phyloP scores from a whole-genome alignment of 345 rosid genomes.

The Eucalyptus virginea region DNA sequence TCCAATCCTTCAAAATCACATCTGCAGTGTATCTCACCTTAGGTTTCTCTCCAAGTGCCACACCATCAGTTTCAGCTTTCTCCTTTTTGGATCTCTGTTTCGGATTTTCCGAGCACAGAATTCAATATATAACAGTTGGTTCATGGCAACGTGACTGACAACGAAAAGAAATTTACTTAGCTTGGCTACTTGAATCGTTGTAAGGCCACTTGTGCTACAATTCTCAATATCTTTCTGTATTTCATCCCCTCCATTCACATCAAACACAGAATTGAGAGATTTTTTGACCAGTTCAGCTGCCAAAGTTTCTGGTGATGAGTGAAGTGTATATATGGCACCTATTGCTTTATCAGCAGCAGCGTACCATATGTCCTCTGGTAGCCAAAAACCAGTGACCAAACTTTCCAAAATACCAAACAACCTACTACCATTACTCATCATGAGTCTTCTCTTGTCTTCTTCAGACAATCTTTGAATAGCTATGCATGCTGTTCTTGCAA shows the following conservation, averaged over 20 bases:
- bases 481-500: slow-evolving; percentile 85
- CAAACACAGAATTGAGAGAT: slow-evolving; percentile 51
- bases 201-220: slow-evolving; percentile 10
- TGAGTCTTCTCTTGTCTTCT: slow-evolving; percentile 70
- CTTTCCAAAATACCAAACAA: slow-evolving; percentile 68
- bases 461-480: slow-evolving; percentile 82
- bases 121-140: slow-evolving; percentile 90
- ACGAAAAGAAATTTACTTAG: slow-evolving; percentile 80
- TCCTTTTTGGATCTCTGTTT: slow-evolving; percentile 63
- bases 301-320: slow-evolving; percentile 83
- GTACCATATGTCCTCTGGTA: slow-evolving; percentile 82
- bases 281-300: slow-evolving; percentile 64
- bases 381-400: slow-evolving; percentile 74
- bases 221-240: slow-evolving; percentile 20
- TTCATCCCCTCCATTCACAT: slow-evolving; percentile 31
- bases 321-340: slow-evolving; percentile 57
- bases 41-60: slow-evolving; percentile 3
- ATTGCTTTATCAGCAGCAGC: slow-evolving; percentile 95
- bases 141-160: slow-evolving; percentile 89
- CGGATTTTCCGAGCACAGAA: slow-evolving; percentile 72
- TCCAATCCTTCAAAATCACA: neutral
- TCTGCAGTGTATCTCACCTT: slow-evolving; percentile 15
- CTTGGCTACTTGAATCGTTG: slow-evolving; percentile 58
- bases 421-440: slow-evolving; percentile 60
- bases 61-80: slow-evolving; percentile 17